Conservation (phyloP, 805 yeast genomes). For the Starmerella bombi region DNA sequence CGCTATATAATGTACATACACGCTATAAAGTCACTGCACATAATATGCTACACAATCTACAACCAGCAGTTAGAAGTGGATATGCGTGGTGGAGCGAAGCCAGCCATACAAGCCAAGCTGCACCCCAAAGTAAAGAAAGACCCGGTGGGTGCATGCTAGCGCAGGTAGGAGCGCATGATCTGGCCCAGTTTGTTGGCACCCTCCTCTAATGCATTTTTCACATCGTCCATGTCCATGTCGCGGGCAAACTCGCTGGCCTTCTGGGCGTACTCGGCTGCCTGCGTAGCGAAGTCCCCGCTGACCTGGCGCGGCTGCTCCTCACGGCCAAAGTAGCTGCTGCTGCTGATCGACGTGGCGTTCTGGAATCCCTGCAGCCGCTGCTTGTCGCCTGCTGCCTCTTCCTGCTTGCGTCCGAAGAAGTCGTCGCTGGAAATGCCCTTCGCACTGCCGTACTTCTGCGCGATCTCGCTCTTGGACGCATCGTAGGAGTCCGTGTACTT, state of each 20-base stretch:
- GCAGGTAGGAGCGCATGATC: conserved; percentile 69
- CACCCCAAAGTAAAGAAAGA: background rate
- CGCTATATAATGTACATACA: too few species aligned
- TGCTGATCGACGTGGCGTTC: conserved; percentile 84
- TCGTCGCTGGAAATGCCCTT: conserved; percentile 95
- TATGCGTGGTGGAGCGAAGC: too few species aligned
- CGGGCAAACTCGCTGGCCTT: conserved; percentile 38
- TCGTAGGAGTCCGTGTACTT: conserved; percentile 37
- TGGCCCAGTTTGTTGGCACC: conserved; percentile 86
- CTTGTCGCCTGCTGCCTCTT: conserved; percentile 53
- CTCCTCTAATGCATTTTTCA: conserved; percentile 83
- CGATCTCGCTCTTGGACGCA: conserved; percentile 24
- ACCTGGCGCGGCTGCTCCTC: conserved; percentile 34
- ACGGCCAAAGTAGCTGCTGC: conserved; percentile 85
- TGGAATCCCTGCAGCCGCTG: conserved; percentile 67
- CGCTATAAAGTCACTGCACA: too few species aligned
- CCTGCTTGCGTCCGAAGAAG: conserved; percentile 82
- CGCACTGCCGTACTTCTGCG: conserved; percentile 63
- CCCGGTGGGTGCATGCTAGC: conserved; percentile 3
- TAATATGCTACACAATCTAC: too few species aligned
- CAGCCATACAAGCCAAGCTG: too few species aligned
- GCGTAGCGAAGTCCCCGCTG: conserved; percentile 23
- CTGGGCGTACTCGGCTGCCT: conserved; percentile 21
- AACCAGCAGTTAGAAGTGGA: too few species aligned
- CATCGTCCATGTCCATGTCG: conserved; percentile 76